Conservation (phyloP, 192 early-diverging fungal species). For the Coemansia sp. region DNA sequence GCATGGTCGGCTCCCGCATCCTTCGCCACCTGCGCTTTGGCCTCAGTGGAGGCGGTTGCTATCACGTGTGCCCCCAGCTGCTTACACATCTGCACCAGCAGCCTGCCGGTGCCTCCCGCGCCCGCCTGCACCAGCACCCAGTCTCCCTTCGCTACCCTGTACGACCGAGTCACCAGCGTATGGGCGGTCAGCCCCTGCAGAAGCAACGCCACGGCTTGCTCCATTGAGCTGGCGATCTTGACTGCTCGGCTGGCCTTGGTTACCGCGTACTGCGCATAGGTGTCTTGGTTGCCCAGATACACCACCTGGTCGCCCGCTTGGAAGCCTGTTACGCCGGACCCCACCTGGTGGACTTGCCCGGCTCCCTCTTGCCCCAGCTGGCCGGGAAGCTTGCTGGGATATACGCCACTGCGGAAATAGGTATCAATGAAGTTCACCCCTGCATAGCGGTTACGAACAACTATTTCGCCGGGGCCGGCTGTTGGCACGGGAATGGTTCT, state of each 20-base stretch:
- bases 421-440: slow-evolving; percentile 94
- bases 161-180: slow-evolving; percentile 65
- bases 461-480: slow-evolving; percentile 55
- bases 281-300: slow-evolving; percentile 57
- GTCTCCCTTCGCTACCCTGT: slow-evolving; percentile 69
- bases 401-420: slow-evolving; percentile 80
- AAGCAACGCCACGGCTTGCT: slow-evolving; percentile 63
- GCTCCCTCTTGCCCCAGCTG: slow-evolving; percentile 77
- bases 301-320: slow-evolving; percentile 80
- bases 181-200: slow-evolving; percentile 85
- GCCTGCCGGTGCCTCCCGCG: slow-evolving; percentile 82
- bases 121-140: slow-evolving; percentile 86
- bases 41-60: slow-evolving; percentile 71
- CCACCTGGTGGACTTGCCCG: slow-evolving; percentile 76
- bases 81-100: slow-evolving; percentile 76
- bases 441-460: slow-evolving; percentile 72
- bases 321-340: slow-evolving; percentile 60
- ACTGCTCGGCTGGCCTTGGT: slow-evolving; percentile 36
- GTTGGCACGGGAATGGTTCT: slow-evolving; percentile 54
- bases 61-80: slow-evolving; percentile 82
- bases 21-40: slow-evolving; percentile 65
- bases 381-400: slow-evolving; percentile 62
- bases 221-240: slow-evolving; percentile 58
- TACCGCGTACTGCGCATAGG: slow-evolving; percentile 76
- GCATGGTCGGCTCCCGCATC: slow-evolving; percentile 67